These are phyloP conservation scores for Mimosa bimucronata DNA, from an alignment of 306 rosid genomes.

Conservation along the genomic window DNA sequence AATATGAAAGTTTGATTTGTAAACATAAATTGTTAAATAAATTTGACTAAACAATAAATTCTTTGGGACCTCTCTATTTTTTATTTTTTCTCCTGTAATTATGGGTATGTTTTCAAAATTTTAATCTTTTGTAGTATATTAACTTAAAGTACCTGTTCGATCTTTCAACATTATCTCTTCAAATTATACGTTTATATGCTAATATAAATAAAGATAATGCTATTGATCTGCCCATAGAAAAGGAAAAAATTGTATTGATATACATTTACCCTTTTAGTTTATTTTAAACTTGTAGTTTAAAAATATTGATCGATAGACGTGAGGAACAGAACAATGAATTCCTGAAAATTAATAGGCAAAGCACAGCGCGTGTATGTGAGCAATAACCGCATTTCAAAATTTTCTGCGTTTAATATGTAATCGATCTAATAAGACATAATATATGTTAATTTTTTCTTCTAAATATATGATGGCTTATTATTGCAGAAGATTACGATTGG, in stretches of 20 bases:
- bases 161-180: no score
- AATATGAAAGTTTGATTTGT: not conserved
- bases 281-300: not conserved
- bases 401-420: not conserved
- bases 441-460: not conserved
- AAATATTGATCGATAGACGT: not conserved
- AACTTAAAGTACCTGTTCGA: no score
- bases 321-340: not conserved
- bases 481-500: not conserved
- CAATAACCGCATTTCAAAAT: not conserved
- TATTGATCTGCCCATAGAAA: not conserved
- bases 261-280: no score
- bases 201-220: not conserved
- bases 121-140: no score
- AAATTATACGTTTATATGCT: no score
- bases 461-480: not conserved
- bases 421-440: not conserved
- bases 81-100: no score
- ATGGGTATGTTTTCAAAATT: no score
- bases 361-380: not conserved
- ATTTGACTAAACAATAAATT: no score
- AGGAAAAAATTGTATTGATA: not conserved
- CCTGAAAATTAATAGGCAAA: not conserved
- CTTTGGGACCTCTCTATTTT: not conserved
- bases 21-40: not conserved